Evolutionary conservation across 371 early-diverging fungal genomes (phyloP).

Genomic region (Chytridium lagenaria): DNA sequence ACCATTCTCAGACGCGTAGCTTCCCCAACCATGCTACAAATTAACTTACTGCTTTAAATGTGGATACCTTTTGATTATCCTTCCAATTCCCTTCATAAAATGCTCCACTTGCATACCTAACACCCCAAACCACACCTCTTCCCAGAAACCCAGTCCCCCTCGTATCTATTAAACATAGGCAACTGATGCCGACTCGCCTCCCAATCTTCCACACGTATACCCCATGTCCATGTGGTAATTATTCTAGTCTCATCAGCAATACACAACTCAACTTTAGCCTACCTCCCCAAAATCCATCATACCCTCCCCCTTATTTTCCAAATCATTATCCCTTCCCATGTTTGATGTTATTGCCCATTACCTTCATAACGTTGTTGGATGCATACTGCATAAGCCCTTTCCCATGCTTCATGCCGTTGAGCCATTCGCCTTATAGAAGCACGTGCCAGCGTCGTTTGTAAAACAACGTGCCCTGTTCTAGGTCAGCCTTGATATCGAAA

Average conservation of each 20-base stretch:
- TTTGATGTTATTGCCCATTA: slow-evolving; percentile 54
- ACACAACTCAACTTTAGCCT: not conserved
- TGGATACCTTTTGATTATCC: slow-evolving; percentile 53
- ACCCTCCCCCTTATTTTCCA: slow-evolving; percentile 54
- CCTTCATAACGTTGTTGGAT: slow-evolving; percentile 61
- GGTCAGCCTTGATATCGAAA: too few relatives aligned
- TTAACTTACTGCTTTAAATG: not conserved
- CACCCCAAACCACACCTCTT: slow-evolving; percentile 49
- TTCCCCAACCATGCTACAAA: slow-evolving; percentile 48
- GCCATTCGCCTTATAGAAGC: slow-evolving; percentile 50
- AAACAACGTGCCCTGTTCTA: slow-evolving; percentile 34
- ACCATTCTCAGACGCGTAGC: slow-evolving; percentile 51
- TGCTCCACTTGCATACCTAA: slow-evolving; percentile 57
- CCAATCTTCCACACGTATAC: slow-evolving; percentile 50
- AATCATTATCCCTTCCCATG: slow-evolving; percentile 56
- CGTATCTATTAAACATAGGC: slow-evolving; percentile 54
- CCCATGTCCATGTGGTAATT: slow-evolving; percentile 55
- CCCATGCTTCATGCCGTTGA: slow-evolving; percentile 51
- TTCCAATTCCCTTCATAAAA: slow-evolving; percentile 57
- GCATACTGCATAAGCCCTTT: slow-evolving; percentile 56
- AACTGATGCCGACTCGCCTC: slow-evolving; percentile 37
- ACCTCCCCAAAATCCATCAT: slow-evolving; percentile 60
- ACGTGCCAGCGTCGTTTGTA: slow-evolving; percentile 29
- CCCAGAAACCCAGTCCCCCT: slow-evolving; percentile 53
- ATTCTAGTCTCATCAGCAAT: too few relatives aligned